phyloP scores from a whole-genome alignment of 306 rosid genomes.

The Glycine tomentella region DNA sequence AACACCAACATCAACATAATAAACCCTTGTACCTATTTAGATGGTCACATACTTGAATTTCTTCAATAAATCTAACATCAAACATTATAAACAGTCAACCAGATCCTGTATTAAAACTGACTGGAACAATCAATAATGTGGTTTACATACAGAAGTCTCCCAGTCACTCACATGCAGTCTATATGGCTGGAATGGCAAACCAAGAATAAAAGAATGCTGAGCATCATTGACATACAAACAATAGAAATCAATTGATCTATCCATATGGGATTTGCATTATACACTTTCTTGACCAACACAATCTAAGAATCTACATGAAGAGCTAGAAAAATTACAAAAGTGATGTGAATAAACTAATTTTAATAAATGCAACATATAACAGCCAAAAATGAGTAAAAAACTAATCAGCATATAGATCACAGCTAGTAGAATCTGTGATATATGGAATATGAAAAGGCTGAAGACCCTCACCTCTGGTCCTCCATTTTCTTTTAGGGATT shows the following conservation, averaged over 20 bases:
- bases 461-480: constrained; percentile 81
- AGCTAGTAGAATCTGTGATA: background rate
- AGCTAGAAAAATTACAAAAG: constrained; percentile 16
- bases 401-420: background rate
- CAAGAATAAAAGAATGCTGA: constrained; percentile 16
- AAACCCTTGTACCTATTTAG: constrained; percentile 31
- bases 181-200: constrained; percentile 35
- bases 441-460: constrained; percentile 36
- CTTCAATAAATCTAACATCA: constrained; percentile 31
- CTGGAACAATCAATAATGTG: background rate
- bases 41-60: constrained; percentile 25
- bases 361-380: background rate
- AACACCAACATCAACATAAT: constrained; percentile 19
- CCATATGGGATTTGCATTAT: background rate
- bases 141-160: constrained; percentile 1
- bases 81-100: background rate
- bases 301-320: constrained; percentile 21
- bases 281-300: background rate
- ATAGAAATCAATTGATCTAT: constrained; percentile 2
- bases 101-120: constrained; percentile 27
- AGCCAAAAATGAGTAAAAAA: constrained; percentile 21
- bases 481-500: constrained; percentile 75
- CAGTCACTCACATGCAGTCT: background rate
- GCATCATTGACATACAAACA: constrained; percentile 7
- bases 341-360: background rate